Evolutionary conservation across 495 filamentous ascomycete genomes (phyloP).

Genomic region (Daldinia decipiens): DNA sequence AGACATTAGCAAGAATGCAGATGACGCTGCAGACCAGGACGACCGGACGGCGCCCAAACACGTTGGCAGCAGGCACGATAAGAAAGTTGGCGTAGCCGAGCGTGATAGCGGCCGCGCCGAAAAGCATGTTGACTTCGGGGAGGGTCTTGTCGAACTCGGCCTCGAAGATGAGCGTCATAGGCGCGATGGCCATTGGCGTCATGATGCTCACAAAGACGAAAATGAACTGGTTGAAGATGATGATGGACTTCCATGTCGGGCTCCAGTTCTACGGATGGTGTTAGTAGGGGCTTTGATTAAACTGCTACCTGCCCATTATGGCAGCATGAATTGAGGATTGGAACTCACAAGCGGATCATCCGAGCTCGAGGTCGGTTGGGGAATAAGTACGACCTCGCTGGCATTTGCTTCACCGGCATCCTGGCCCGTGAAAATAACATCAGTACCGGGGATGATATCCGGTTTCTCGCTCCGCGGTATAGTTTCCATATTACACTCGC

Average conservation of each 20-base stretch:
- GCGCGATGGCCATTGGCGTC: conserved; percentile 67
- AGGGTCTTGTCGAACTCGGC: conserved; percentile 65
- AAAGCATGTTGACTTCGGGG: conserved; percentile 59
- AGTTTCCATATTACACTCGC: conserved; percentile 3
- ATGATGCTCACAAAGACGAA: conserved; percentile 68
- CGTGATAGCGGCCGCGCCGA: conserved; percentile 70
- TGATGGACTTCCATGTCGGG: conserved; percentile 55
- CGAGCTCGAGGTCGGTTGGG: conserved; percentile 62
- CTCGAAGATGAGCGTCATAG: conserved; percentile 67
- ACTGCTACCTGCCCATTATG: not conserved
- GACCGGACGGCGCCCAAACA: conserved; percentile 68
- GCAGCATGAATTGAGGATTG: too few relatives aligned
- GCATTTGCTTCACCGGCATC: conserved; percentile 3
- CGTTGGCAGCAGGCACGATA: conserved; percentile 69
- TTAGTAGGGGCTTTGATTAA: not conserved
- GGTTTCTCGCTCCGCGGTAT: conserved; percentile 27
- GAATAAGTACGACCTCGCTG: conserved; percentile 58
- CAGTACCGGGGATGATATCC: conserved; percentile 45
- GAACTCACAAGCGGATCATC: conserved; percentile 60
- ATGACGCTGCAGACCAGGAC: conserved; percentile 66
- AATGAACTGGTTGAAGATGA: conserved; percentile 58
- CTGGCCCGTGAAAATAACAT: conserved; percentile 38
- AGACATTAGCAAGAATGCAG: conserved; percentile 66
- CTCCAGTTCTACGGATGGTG: conserved; percentile 46
- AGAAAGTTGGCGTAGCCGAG: conserved; percentile 73